Percentiles rank a stretch among this genome's conserved stretches.
Evolutionary conservation across 345 rosid genomes (phyloP).

Genomic region (Hypericum androsaemum): DNA sequence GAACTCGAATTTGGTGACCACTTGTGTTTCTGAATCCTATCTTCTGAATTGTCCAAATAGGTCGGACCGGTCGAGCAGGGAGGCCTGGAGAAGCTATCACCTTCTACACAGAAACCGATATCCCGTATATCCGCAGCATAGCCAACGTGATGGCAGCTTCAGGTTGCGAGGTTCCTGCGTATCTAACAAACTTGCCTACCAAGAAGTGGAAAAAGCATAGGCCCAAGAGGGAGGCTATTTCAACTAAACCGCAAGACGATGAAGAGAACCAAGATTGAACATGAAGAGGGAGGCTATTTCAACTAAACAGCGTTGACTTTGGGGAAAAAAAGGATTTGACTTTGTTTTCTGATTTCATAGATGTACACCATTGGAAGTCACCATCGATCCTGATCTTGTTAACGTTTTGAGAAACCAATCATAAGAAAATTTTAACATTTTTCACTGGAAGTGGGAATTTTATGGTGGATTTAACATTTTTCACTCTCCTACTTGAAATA

Average conservation of each 20-base stretch:
- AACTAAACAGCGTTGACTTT: no score
- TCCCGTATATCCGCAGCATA: constrained; percentile 64
- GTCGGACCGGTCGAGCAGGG: constrained; percentile 91
- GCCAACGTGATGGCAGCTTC: constrained; percentile 78
- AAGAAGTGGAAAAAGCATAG: constrained; percentile 77
- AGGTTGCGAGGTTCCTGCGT: constrained; percentile 86
- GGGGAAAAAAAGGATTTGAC: no score
- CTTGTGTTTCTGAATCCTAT: constrained; percentile 2
- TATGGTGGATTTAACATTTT: no score
- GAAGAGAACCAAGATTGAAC: constrained; percentile 5
- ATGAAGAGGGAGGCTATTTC: no score
- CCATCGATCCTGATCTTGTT: no score
- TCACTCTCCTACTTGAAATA: no score
- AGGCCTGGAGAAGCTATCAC: constrained; percentile 86
- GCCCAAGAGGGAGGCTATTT: constrained; percentile 61
- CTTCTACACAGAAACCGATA: constrained; percentile 69
- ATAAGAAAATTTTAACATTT: no score
- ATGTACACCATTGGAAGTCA: no score
- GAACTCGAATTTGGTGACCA: background rate
- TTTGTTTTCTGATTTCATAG: no score
- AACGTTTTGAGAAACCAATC: no score
- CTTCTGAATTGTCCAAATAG: constrained; percentile 22
- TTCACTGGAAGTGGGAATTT: no score
- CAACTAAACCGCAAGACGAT: constrained; percentile 45
- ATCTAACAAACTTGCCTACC: constrained; percentile 63